Base-by-base conservation (phyloP, 208 protist genomes). In the Crithidia sp. region DNA sequence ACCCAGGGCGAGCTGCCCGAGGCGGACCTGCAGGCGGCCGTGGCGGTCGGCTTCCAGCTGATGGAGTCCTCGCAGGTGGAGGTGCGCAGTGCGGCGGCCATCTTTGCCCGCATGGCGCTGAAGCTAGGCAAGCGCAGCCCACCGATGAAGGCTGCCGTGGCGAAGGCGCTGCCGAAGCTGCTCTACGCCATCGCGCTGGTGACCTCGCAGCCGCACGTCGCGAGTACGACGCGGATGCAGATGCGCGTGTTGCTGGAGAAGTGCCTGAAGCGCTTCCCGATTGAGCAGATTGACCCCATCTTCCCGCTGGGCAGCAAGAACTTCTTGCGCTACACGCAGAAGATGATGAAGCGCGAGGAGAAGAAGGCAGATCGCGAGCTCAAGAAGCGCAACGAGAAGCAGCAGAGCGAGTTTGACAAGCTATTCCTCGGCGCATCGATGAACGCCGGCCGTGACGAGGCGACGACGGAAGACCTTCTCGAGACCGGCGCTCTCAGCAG, bases 281-380 rank as follows among this genome's bases (percentile, higher is more conserved):
- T 84, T 63, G 85, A 85, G 53, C 67, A 77, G 56, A 78, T 96
- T 53, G 89, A 96, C 53, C 86, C 83, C n/a, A 82, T 94, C 28
- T 96, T 96, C 67, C 92, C 92, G 3, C 55, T 94, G 17, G 92
- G 92, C 37, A 94, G 89, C 61, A 93, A 92, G 69, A 93, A 93
- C 52, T 96, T 96, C 65, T 81, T 96, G 16, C 85, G 85, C 52
- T 96, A 96, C 80, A 92, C 87, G 17, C 74, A 93, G 50, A 91
- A 87, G 61, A 96, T 96, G 92, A 79, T 92, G 79, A 84, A 74
- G 53, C 85, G 89, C 4, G 87, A 94, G 61, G 81, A 94, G 82
- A 91, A 91, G 75, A 94, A 94, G 79, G 82, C 79, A 7, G 88
- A 89, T 61, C 67, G 71, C 7, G 88, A 90, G 54, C 70, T 92